Evolutionary conservation across 768 basidiomycete species (phyloP).

Genomic region (Suillus alpinus): DNA sequence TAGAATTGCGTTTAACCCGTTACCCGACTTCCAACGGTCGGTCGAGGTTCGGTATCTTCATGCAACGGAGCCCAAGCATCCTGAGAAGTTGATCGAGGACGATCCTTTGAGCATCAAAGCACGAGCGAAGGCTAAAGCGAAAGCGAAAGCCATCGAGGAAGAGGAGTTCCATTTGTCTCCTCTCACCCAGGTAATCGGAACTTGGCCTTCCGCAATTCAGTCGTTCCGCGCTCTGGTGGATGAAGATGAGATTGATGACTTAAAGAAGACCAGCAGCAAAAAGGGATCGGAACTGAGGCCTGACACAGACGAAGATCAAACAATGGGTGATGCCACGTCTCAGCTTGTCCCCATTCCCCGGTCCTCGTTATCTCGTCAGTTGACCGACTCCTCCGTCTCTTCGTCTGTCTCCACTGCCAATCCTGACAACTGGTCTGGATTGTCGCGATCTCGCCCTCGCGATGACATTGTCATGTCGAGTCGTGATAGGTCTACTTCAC

Average conservation of each 20-base stretch:
- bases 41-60: conserved; percentile 23
- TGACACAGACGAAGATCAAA: background rate
- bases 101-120: conserved; percentile 13
- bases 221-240: conserved; percentile 29
- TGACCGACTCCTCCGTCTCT: background rate
- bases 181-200: conserved; percentile 23
- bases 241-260: conserved; percentile 28
- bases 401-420: background rate
- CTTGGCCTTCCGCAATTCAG: conserved; percentile 26
- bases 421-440: background rate
- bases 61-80: conserved; percentile 20
- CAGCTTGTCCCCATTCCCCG: conserved; percentile 20
- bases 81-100: conserved; percentile 7
- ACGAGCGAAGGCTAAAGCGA: conserved; percentile 11
- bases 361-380: conserved; percentile 19
- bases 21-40: conserved; percentile 13
- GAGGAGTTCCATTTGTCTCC: conserved; percentile 32
- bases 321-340: background rate
- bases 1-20: conserved; percentile 14
- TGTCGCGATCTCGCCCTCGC: conserved; percentile 24
- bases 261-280: conserved; percentile 16
- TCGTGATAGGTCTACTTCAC: conserved; percentile 24
- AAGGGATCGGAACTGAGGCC: conserved; percentile 6
- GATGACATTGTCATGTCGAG: conserved; percentile 5
- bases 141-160: conserved; percentile 25